Percentiles rank a stretch among this genome's conserved stretches.
phyloP scores from a whole-genome alignment of 148 eudicot species.

The Salicornia ramosissima region DNA sequence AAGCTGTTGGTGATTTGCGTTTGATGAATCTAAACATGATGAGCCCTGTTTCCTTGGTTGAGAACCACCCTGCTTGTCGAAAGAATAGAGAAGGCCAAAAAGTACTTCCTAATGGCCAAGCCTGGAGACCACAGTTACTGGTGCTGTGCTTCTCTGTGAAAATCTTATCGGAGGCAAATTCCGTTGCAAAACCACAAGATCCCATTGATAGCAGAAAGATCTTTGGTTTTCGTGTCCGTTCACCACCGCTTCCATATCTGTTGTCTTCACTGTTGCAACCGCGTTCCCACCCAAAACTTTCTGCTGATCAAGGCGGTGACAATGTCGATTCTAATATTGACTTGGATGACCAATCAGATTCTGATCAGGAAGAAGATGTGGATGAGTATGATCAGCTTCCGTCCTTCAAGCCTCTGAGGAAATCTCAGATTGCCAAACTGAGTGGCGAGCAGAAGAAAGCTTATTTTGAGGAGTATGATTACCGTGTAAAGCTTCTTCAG shows the following conservation, averaged over 20 bases:
- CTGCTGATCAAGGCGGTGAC: slow-evolving; percentile 75
- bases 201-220: slow-evolving; percentile 72
- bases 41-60: slow-evolving; percentile 90
- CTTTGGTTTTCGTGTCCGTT: slow-evolving; percentile 74
- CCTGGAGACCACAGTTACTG: slow-evolving; percentile 86
- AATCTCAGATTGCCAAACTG: slow-evolving; percentile 66
- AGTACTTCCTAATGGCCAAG: slow-evolving; percentile 93
- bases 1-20: slow-evolving; percentile 82
- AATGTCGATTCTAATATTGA: slow-evolving; percentile 83
- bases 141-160: slow-evolving; percentile 82
- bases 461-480: slow-evolving; percentile 87
- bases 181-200: slow-evolving; percentile 65
- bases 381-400: slow-evolving; percentile 98
- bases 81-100: slow-evolving; percentile 88
- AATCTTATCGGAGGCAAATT: slow-evolving; percentile 71
- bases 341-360: slow-evolving; percentile 69
- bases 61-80: slow-evolving; percentile 85
- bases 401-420: slow-evolving; percentile 86
- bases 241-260: slow-evolving; percentile 83
- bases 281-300: slow-evolving; percentile 82
- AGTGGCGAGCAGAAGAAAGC: slow-evolving; percentile 79
- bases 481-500: slow-evolving; percentile 91
- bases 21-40: slow-evolving; percentile 85
- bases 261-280: slow-evolving; percentile 84
- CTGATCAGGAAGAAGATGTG: slow-evolving; percentile 73